Evolutionary conservation across 257 asterid species (phyloP), one percentile per base, ranked within the genome.

Genomic region (Solanum corneliomulleri): DNA sequence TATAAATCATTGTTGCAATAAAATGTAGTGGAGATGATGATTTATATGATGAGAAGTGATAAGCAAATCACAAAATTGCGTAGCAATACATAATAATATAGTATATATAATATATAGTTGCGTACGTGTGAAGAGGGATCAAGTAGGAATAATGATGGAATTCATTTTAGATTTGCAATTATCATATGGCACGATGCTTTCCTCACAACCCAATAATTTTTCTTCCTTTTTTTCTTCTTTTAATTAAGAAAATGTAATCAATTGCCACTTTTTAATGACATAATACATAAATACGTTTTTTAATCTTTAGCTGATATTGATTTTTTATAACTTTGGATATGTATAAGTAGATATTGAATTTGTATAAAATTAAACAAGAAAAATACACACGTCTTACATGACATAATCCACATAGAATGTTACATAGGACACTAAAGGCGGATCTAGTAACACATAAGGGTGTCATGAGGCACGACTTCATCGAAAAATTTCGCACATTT

Each of bases 321-420:
- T 56, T 0, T 6, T 7, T 0, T 18, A 0, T 0, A 18, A 56
- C 0, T 56, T 20, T 18, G n/a, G 0, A 0, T 56, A 2, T 56
- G 5, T 11, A 56, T 1, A 7, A 56, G 0, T 56, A 18, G 0
- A 18, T 0, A 56, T 0, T 18, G 8, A 56, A 20, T 0, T 56
- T 56, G 5, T 56, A 56, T 56, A 20, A 56, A 18, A 56, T 18
- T 56, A 0, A 56, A 15, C 10, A 52, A 52, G 10, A 16, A 52
- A 52, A 5, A 52, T 16, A 52, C 23, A 52, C 20, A 52, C 10
- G 2, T 52, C 10, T 52, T 52, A 52, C 2, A 15, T 52, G 23
- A 9, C 0, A 6, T 52, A 52, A 52, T 52, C 23, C 23, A 52
- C 10, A 52, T 52, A 52, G 0, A 52, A 52, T 16, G 23, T 16